Evolutionary conservation across 257 asterid genomes (phyloP).

Genomic region (Nicotiana tabacum): DNA sequence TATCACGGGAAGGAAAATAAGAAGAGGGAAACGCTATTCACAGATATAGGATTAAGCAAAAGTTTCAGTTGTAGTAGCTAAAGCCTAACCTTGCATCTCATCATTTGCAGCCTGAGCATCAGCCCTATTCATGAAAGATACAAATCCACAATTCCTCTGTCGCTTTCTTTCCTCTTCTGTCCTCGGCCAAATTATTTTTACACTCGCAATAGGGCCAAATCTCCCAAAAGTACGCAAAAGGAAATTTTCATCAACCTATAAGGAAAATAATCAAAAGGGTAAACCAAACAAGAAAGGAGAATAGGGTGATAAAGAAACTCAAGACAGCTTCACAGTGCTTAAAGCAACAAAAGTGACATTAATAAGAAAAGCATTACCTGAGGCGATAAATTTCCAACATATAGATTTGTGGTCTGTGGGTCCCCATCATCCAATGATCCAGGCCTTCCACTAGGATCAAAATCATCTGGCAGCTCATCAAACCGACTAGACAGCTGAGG

Average conservation of each 20-base stretch:
- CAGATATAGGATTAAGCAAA: not conserved
- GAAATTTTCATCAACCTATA: conserved; percentile 87
- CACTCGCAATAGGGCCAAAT: conserved; percentile 98
- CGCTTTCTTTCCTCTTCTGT: conserved; percentile 87
- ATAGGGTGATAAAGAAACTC: not conserved
- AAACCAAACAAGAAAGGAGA: not conserved
- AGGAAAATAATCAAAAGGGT: not conserved
- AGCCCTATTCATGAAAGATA: conserved; percentile 89
- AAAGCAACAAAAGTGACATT: not conserved
- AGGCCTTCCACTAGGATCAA: conserved; percentile 73
- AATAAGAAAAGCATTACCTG: conserved; percentile 41
- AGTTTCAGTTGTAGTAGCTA: not conserved
- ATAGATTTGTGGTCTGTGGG: conserved; percentile 88
- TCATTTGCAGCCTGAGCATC: conserved; percentile 96
- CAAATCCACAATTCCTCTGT: conserved; percentile 91
- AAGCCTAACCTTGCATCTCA: conserved; percentile 84
- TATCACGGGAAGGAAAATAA: not conserved
- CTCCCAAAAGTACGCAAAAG: conserved; percentile 95
- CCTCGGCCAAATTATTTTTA: conserved; percentile 98
- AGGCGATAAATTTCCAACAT: conserved; percentile 89
- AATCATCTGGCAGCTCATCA: conserved; percentile 92
- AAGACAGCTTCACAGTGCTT: not conserved
- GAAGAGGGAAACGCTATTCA: not conserved
- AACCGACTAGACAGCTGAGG: conserved; percentile 77
- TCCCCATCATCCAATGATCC: conserved; percentile 99